A percentile compares a stretch with the other conserved stretches of the same genome.
phyloP scores from a whole-genome alignment of 2,329 filamentous ascomycete species.

The Talaromyces marneffei region DNA sequence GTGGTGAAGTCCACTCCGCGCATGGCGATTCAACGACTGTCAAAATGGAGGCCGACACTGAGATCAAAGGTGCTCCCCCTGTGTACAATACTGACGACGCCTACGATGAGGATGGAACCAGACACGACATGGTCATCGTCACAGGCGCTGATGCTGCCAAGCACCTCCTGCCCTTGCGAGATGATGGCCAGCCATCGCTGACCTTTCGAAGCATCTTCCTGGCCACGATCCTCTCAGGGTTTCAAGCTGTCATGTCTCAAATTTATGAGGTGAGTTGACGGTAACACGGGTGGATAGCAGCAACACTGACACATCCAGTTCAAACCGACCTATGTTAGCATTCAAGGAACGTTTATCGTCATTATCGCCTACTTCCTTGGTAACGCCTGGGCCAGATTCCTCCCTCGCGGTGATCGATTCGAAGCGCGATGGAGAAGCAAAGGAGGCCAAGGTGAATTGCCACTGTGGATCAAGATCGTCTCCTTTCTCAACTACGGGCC shows the following conservation, averaged over 20 bases:
- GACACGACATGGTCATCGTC: conserved; percentile 45
- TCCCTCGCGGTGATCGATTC: conserved; percentile 50
- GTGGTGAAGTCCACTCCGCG: neutral
- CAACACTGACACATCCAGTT: conserved; percentile 35
- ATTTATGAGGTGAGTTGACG: conserved; percentile 46
- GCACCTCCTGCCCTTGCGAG: conserved; percentile 48
- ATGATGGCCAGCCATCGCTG: conserved; percentile 48
- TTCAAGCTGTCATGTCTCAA: conserved; percentile 52
- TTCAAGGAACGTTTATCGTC: conserved; percentile 52
- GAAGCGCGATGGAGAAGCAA: conserved; percentile 44
- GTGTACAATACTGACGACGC: conserved; percentile 20
- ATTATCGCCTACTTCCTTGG: conserved; percentile 54
- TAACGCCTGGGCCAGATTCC: conserved; percentile 42
- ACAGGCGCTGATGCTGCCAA: conserved; percentile 48
- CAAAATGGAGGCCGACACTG: conserved; percentile 3
- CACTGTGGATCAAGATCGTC: conserved; percentile 37
- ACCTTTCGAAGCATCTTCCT: conserved; percentile 51
- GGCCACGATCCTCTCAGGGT: conserved; percentile 46
- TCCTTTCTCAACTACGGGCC: conserved; percentile 48
- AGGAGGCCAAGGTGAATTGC: conserved; percentile 39
- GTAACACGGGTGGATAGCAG: no score
- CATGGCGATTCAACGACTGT: neutral
- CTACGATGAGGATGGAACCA: conserved; percentile 34
- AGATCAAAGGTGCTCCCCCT: neutral
- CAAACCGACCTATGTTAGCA: conserved; percentile 47